These are phyloP conservation scores for Leptographium wingfieldii DNA, from an alignment of 2,329 filamentous ascomycete species.

Conservation along the genomic window DNA sequence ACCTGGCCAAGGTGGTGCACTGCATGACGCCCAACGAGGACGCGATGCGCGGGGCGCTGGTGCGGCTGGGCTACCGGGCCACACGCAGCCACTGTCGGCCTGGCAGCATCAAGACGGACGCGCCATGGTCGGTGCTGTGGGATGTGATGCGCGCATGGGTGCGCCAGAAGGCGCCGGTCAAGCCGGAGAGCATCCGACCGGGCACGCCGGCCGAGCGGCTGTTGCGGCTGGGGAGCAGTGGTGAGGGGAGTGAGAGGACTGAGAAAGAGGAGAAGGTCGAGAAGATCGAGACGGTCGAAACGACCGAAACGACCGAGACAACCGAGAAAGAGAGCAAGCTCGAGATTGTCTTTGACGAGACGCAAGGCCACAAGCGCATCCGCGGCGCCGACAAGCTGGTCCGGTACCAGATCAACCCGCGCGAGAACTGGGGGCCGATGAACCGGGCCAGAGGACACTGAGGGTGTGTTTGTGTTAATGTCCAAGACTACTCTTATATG, in stretches of 20 bases:
- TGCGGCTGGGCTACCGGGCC: constrained; percentile 67
- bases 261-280: constrained; percentile 3
- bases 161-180: constrained; percentile 66
- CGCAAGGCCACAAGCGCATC: constrained; percentile 53
- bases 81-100: constrained; percentile 81
- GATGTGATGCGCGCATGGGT: constrained; percentile 89
- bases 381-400: constrained; percentile 55
- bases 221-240: constrained; percentile 32
- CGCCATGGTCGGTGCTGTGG: constrained; percentile 83
- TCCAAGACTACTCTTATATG: background rate
- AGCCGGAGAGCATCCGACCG: constrained; percentile 55
- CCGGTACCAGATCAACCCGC: constrained; percentile 80
- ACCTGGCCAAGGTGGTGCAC: constrained; percentile 64
- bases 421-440: constrained; percentile 90
- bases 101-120: constrained; percentile 87
- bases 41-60: constrained; percentile 67
- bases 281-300: background rate
- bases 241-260: constrained; percentile 4
- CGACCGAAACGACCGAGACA: constrained; percentile 1
- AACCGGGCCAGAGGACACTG: constrained; percentile 42
- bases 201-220: constrained; percentile 62
- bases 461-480: background rate
- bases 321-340: constrained; percentile 20
- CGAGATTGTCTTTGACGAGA: constrained; percentile 59
- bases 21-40: constrained; percentile 70